A percentile compares a stretch with the other conserved stretches of the same genome.
Conservation (phyloP, 352 stramenopile genomes). For the Pythium folliculosum region DNA sequence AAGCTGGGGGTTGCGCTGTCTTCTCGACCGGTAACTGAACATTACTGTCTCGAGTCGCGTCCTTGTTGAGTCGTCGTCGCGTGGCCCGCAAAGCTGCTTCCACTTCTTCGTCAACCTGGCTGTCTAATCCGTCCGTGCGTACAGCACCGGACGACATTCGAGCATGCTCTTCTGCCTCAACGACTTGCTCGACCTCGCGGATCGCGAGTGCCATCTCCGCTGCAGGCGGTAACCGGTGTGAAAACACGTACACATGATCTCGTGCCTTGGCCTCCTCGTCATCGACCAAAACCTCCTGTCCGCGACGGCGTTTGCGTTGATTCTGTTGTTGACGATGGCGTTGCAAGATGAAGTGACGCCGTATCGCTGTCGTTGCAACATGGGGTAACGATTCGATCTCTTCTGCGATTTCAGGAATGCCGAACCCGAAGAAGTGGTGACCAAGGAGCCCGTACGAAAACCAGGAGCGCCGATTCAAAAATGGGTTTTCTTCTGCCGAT, state of each 20-base stretch:
- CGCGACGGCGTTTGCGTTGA: conserved; percentile 30
- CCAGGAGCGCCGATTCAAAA: conserved; percentile 77
- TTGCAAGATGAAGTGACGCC: conserved; percentile 38
- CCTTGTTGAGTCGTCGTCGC: conserved; percentile 49
- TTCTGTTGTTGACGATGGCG: conserved; percentile 39
- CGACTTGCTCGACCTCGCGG: conserved; percentile 75
- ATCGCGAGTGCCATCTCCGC: conserved; percentile 81
- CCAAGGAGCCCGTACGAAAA: conserved; percentile 77
- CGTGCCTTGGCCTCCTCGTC: conserved; percentile 25
- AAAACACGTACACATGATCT: conserved; percentile 85
- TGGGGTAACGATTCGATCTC: conserved; percentile 78
- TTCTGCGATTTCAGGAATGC: conserved; percentile 56
- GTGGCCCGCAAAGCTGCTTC: conserved; percentile 22
- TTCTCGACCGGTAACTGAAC: conserved; percentile 27
- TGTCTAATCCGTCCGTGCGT: conserved; percentile 83
- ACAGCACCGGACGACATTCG: conserved; percentile 84
- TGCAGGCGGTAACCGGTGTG: conserved; percentile 66
- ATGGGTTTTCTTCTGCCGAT: conserved; percentile 64
- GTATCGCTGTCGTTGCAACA: conserved; percentile 68
- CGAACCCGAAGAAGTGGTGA: conserved; percentile 85
- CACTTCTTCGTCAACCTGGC: conserved; percentile 47
- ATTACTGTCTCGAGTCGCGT: conserved; percentile 47
- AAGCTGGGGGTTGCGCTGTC: conserved; percentile 4
- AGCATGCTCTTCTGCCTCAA: conserved; percentile 81
- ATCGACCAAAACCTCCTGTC: conserved; percentile 17